Evolutionary conservation across 1,284 basidiomycete species (phyloP), one percentile per base, ranked within the genome.

Genomic region (Trametes sp.): DNA sequence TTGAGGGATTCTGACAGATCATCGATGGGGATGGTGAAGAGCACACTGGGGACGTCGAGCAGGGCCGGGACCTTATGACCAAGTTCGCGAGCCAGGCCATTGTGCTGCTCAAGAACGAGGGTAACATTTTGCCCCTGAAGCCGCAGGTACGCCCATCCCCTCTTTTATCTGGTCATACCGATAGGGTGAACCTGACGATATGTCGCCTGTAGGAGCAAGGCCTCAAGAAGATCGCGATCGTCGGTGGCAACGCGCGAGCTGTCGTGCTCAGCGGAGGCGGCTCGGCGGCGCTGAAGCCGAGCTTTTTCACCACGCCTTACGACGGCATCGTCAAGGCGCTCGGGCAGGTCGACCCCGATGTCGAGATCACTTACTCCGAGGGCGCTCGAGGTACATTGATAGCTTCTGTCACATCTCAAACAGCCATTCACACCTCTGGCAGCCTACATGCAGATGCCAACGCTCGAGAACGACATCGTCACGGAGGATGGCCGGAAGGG

Each of bases 161-260:
- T 26, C 16, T 7, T 4, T 13, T 1, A 6, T 6, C n/a, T n/a
- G n/a, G n/a, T n/a, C n/a, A n/a, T n/a, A n/a, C n/a, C n/a, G n/a
- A n/a, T 8, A 9, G 31, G 21, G n/a, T 21, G 24, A 19, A 10
- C 13, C 6, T 52, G 23, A 38, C 31, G 0, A 33, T 31, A 44
- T 26, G 4, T 56, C 9, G 14, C 50, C 14, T 21, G 10, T 51
- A 75, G 74, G 71, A 73, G 52, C 53, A 77, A 72, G 29, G 70
- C 1, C 68, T 87, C 61, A 88, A 85, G 76, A 89, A 87, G 73
- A 80, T 93, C 49, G 90, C 90, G 0, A 87, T 95, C 55, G 83
- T 94, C 33, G 93, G 93, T 4, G 86, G 87, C 0, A 94, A 93
- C 70, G 91, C 91, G 23, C 88, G 89, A 69, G 84, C 86, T 2